phyloP scores from a whole-genome alignment of 805 yeast genomes.

The Ogataea trehalophila region DNA sequence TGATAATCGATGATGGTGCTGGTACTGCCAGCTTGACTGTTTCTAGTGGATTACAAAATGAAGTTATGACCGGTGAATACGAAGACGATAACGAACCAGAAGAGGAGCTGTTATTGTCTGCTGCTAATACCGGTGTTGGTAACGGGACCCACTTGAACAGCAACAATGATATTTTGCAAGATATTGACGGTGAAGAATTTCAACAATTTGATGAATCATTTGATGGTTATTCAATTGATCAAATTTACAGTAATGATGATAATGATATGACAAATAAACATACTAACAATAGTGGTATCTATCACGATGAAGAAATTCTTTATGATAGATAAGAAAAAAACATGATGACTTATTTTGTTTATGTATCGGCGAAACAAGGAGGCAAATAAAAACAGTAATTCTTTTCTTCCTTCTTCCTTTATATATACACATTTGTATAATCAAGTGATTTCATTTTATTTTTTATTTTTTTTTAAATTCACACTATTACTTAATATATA shows the following conservation, averaged over 20 bases:
- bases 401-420: too few relatives aligned
- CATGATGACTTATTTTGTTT: not conserved
- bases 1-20: too few relatives aligned
- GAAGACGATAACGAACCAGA: not conserved
- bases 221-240: conserved; percentile 12
- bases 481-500: too few relatives aligned
- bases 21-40: too few relatives aligned
- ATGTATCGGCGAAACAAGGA: too few relatives aligned
- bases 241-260: conserved; percentile 10
- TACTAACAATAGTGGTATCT: not conserved
- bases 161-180: not conserved
- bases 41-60: not conserved
- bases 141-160: not conserved
- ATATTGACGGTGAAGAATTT: conserved; percentile 1
- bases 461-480: too few relatives aligned
- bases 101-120: conserved; percentile 7
- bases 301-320: not conserved
- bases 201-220: conserved; percentile 7
- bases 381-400: too few relatives aligned
- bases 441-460: too few relatives aligned
- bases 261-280: not conserved
- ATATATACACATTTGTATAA: too few relatives aligned
- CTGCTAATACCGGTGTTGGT: conserved; percentile 2
- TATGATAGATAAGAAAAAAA: not conserved
- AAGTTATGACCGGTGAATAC: not conserved